A percentile compares a stretch with the other conserved stretches of the same genome.
phyloP scores from a whole-genome alignment of 2,329 filamentous ascomycete species.

The Aspergillus versicolor region DNA sequence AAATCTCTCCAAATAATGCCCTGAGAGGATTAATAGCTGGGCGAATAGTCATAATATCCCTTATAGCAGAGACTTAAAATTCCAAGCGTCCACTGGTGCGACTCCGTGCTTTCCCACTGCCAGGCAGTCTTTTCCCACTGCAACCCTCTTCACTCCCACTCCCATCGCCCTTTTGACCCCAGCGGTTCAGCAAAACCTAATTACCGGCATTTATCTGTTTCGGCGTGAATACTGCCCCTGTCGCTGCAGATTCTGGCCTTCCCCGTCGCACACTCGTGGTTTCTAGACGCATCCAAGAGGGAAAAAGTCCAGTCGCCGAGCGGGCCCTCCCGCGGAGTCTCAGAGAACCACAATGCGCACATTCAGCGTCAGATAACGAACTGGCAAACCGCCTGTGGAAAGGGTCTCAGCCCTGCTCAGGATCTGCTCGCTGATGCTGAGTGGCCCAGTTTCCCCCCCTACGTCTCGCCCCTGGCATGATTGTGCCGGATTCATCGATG shows the following conservation, averaged over 20 bases:
- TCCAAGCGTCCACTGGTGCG: slow-evolving; percentile 4
- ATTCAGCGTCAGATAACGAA: slow-evolving; percentile 9
- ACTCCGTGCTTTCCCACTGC: slow-evolving; percentile 5
- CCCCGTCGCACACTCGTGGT: neutral
- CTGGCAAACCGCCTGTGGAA: neutral
- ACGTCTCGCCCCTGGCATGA: slow-evolving; percentile 22
- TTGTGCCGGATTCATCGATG: slow-evolving; percentile 18
- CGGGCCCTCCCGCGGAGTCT: slow-evolving; percentile 11
- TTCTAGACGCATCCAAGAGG: neutral
- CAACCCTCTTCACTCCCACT: slow-evolving; percentile 3
- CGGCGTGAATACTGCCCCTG: neutral
- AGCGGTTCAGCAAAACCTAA: neutral
- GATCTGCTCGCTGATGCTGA: slow-evolving; percentile 6
- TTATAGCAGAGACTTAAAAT: neutral
- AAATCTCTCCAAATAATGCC: neutral
- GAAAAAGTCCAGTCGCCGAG: neutral
- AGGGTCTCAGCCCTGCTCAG: neutral
- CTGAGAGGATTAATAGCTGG: neutral
- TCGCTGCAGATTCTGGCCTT: neutral
- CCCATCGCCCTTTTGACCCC: slow-evolving; percentile 6
- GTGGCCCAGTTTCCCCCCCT: slow-evolving; percentile 8
- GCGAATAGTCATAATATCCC: neutral
- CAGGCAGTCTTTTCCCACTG: slow-evolving; percentile 8
- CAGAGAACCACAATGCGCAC: slow-evolving; percentile 13
- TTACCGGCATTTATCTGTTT: slow-evolving; percentile 5